Evolutionary conservation across 495 filamentous ascomycete species (phyloP).

Genomic region (Penicillium canariense): DNA sequence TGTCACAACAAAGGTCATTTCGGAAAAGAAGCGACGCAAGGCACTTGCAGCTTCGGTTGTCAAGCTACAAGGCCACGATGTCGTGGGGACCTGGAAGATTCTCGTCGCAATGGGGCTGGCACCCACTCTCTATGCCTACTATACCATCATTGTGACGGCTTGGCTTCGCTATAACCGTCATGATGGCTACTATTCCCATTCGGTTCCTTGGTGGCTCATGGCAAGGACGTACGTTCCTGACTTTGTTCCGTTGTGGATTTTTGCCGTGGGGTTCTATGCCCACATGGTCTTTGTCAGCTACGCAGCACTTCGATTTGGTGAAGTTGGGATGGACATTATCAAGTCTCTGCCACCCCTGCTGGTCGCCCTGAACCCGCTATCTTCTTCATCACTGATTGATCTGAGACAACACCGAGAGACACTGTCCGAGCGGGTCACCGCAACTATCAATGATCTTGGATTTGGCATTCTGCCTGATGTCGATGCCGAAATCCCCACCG

Average conservation of each 20-base stretch:
- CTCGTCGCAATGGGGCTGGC: conserved; percentile 88
- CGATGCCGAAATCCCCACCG: conserved; percentile 66
- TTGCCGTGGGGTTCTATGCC: conserved; percentile 63
- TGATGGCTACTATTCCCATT: conserved; percentile 54
- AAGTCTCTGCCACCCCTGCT: conserved; percentile 84
- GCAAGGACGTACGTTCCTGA: conserved; percentile 56
- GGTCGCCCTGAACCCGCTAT: conserved; percentile 71
- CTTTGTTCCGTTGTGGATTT: conserved; percentile 66
- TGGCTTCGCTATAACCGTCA: conserved; percentile 77
- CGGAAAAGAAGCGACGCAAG: conserved; percentile 77
- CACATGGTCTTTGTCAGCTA: conserved; percentile 83
- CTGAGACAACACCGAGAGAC: conserved; percentile 67
- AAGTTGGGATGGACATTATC: conserved; percentile 90
- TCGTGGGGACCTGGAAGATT: conserved; percentile 97
- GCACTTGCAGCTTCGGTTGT: conserved; percentile 89
- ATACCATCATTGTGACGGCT: conserved; percentile 67
- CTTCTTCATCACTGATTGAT: conserved; percentile 70
- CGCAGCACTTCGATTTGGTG: conserved; percentile 83
- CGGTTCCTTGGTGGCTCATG: conserved; percentile 31
- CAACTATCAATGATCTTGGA: conserved; percentile 83
- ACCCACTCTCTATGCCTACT: conserved; percentile 78
- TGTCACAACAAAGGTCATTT: conserved; percentile 83
- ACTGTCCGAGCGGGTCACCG: conserved; percentile 69
- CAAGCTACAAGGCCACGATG: conserved; percentile 88
- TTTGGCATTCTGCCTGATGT: conserved; percentile 91